Evolutionary conservation across 441 rosid species (phyloP).

Genomic region (Adansonia rubrostipa): DNA sequence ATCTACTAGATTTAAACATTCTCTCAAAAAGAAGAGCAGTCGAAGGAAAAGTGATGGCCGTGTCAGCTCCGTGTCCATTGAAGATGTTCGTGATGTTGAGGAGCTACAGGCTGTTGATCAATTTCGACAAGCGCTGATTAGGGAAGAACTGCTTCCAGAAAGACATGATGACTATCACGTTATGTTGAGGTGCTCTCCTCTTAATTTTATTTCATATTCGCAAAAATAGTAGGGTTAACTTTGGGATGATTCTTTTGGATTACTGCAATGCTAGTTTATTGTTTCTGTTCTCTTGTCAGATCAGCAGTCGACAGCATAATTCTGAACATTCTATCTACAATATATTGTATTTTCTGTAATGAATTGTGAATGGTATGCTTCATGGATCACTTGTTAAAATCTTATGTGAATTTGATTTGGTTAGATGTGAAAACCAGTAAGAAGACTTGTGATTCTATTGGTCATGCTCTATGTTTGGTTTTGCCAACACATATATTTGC

Average conservation of each 20-base stretch:
- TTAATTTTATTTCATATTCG: conserved; percentile 9
- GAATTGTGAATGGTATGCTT: background rate
- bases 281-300: background rate
- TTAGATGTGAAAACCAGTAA: background rate
- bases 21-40: conserved; percentile 80
- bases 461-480: background rate
- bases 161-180: conserved; percentile 87
- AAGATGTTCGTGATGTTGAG: conserved; percentile 86
- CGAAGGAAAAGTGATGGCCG: conserved; percentile 89
- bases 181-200: conserved; percentile 73
- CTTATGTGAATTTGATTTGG: background rate
- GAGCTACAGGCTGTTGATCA: conserved; percentile 88
- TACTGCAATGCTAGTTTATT: background rate
- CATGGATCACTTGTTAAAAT: conserved; percentile 7
- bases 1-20: conserved; percentile 85
- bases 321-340: background rate
- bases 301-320: background rate
- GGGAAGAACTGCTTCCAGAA: conserved; percentile 81
- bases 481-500: background rate
- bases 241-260: background rate
- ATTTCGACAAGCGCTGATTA: conserved; percentile 74
- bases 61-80: conserved; percentile 93
- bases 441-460: background rate
- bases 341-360: background rate
- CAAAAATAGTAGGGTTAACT: background rate